phyloP scores from a whole-genome alignment of 805 yeast species.

The Teunomyces pallodes region DNA sequence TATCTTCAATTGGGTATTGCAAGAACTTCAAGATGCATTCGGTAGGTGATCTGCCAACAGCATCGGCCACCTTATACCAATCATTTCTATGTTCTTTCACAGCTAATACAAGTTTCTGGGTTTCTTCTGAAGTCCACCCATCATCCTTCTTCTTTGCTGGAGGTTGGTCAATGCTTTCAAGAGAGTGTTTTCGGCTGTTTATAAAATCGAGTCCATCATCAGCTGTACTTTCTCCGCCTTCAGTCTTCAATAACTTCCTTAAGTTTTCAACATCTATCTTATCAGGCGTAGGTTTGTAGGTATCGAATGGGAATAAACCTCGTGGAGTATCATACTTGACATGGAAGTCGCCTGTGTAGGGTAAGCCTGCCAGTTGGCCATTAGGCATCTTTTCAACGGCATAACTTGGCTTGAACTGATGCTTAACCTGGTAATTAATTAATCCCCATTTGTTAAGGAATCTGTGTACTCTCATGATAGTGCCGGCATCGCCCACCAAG shows the following conservation, averaged over 20 bases:
- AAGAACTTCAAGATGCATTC: constrained; percentile 80
- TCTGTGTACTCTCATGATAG: constrained; percentile 78
- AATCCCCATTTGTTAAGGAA: constrained; percentile 91
- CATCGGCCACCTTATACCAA: constrained; percentile 74
- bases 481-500: constrained; percentile 87
- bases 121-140: constrained; percentile 67
- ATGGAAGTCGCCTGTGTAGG: constrained; percentile 72
- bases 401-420: constrained; percentile 65
- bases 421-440: constrained; percentile 88
- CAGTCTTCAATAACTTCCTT: constrained; percentile 24
- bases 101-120: constrained; percentile 60
- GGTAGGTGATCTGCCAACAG: constrained; percentile 64
- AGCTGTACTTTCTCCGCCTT: constrained; percentile 5
- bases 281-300: constrained; percentile 66
- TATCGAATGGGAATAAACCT: constrained; percentile 88
- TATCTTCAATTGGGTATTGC: constrained; percentile 78
- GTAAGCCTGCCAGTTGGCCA: constrained; percentile 51
- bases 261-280: constrained; percentile 38
- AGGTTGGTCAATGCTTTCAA: constrained; percentile 8
- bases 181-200: constrained; percentile 1
- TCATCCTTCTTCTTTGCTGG: constrained; percentile 27
- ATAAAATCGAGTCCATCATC: background rate
- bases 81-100: constrained; percentile 63
- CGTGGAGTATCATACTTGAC: constrained; percentile 85
- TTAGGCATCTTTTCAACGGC: constrained; percentile 49